A percentile compares a stretch with the other conserved stretches of the same genome.
Evolutionary conservation across 345 rosid species (phyloP).

Genomic region (Eucalyptus tenuipes): DNA sequence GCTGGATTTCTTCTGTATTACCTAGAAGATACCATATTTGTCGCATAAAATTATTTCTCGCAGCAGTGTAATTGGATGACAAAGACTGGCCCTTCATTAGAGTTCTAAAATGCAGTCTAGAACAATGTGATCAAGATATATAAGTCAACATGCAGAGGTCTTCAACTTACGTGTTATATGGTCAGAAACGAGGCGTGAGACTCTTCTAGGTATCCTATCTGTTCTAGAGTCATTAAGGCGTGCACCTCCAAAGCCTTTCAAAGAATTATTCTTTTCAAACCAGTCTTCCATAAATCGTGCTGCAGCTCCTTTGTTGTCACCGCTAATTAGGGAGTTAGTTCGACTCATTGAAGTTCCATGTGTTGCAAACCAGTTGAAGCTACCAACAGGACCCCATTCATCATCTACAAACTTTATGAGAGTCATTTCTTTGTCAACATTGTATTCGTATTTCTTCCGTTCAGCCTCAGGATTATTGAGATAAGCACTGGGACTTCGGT

Average conservation of each 20-base stretch:
- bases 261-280: constrained; percentile 37
- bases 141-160: neutral
- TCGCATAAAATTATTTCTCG: neutral
- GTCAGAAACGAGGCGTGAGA: constrained; percentile 27
- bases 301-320: constrained; percentile 98
- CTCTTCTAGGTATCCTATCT: constrained; percentile 35
- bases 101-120: neutral
- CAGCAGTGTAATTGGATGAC: neutral
- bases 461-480: constrained; percentile 82
- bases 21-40: neutral
- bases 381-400: constrained; percentile 90
- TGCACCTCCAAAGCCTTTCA: constrained; percentile 20
- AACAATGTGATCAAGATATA: neutral
- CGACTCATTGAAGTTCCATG: constrained; percentile 99
- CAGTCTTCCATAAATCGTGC: constrained; percentile 97
- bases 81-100: neutral
- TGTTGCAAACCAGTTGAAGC: constrained; percentile 98
- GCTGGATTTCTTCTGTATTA: neutral
- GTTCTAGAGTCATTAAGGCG: constrained; percentile 22
- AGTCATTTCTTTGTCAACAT: constrained; percentile 95
- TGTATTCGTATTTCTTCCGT: constrained; percentile 53
- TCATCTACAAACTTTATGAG: constrained; percentile 94
- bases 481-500: constrained; percentile 97
- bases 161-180: neutral
- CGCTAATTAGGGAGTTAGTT: constrained; percentile 85